Conservation (phyloP, 352 stramenopile species). For the Elongisporangium senticosum region DNA sequence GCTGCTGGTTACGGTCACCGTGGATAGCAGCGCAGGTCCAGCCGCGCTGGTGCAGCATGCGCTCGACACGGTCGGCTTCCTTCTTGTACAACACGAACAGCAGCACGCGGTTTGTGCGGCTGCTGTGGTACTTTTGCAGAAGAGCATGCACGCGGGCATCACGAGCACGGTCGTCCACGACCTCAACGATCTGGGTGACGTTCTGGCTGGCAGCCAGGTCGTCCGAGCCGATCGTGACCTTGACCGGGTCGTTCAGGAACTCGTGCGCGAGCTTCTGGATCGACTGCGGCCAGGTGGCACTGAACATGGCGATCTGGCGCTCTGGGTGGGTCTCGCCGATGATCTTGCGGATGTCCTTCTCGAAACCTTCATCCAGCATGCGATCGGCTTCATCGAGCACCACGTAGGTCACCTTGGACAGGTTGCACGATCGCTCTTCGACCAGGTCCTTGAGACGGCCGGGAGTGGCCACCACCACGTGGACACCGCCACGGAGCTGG, state of each 20-base stretch:
- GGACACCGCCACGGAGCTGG: slow-evolving; percentile 80
- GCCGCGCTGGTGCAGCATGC: slow-evolving; percentile 87
- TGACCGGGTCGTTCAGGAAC: slow-evolving; percentile 92
- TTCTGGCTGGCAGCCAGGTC: slow-evolving; percentile 94
- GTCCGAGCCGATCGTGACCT: slow-evolving; percentile 92
- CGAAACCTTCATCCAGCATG: slow-evolving; percentile 93
- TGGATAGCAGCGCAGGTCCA: slow-evolving; percentile 95
- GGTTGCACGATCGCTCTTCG: slow-evolving; percentile 78
- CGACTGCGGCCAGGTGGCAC: slow-evolving; percentile 94
- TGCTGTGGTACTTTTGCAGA: slow-evolving; percentile 91
- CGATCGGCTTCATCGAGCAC: slow-evolving; percentile 96
- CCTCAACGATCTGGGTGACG: slow-evolving; percentile 94
- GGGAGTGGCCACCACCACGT: slow-evolving; percentile 95
- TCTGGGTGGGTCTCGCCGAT: slow-evolving; percentile 73
- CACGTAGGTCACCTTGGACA: slow-evolving; percentile 89
- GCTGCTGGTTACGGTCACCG: slow-evolving; percentile 93
- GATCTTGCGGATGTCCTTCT: slow-evolving; percentile 91
- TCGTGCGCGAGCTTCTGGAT: slow-evolving; percentile 96
- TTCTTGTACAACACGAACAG: slow-evolving; percentile 99
- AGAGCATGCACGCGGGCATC: slow-evolving; percentile 86
- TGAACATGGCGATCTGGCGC: slow-evolving; percentile 97
- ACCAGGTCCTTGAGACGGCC: slow-evolving; percentile 92
- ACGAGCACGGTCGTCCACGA: slow-evolving; percentile 90
- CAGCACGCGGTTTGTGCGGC: slow-evolving; percentile 90
- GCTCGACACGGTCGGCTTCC: slow-evolving; percentile 94